Evolutionary conservation across 139 green algal species (phyloP).

Genomic region (Volvox africanus): DNA sequence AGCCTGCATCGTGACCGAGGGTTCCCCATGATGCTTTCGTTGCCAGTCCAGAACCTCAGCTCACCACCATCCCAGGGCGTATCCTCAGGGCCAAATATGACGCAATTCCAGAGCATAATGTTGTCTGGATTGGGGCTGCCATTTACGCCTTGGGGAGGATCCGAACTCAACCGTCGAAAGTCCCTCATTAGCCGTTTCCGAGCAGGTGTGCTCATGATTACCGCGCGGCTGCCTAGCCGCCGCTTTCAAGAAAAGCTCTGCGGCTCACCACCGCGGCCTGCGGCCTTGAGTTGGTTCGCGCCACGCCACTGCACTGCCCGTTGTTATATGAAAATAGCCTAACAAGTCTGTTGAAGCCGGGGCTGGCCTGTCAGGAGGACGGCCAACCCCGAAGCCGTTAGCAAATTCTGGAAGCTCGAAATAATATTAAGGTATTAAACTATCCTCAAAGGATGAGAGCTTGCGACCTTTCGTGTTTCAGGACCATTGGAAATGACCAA

Average conservation of each 20-base stretch:
- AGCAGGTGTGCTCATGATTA: conserved; percentile 30
- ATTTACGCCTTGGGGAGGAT: conserved; percentile 96
- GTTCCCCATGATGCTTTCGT: not conserved
- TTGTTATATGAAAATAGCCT: no score
- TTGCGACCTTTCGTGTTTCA: no score
- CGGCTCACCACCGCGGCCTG: no score
- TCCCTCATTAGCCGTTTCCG: conserved; percentile 88
- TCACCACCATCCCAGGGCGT: conserved; percentile 96
- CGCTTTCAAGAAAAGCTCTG: no score
- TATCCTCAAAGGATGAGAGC: no score
- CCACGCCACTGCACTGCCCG: no score
- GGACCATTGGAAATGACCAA: no score
- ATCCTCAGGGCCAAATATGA: conserved; percentile 99
- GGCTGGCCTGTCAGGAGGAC: conserved; percentile 16
- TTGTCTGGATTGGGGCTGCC: conserved; percentile 93
- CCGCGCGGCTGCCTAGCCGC: no score
- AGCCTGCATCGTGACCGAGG: no score
- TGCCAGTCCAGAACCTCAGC: not conserved
- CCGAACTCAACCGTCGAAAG: conserved; percentile 91
- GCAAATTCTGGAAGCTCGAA: not conserved
- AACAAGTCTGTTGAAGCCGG: not conserved
- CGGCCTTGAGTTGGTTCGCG: no score
- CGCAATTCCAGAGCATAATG: conserved; percentile 99
- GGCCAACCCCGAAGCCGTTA: conserved; percentile 11
- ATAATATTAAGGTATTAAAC: no score